Conservation (phyloP, 768 basidiomycete species). For the Podaxis mareebaensis region DNA sequence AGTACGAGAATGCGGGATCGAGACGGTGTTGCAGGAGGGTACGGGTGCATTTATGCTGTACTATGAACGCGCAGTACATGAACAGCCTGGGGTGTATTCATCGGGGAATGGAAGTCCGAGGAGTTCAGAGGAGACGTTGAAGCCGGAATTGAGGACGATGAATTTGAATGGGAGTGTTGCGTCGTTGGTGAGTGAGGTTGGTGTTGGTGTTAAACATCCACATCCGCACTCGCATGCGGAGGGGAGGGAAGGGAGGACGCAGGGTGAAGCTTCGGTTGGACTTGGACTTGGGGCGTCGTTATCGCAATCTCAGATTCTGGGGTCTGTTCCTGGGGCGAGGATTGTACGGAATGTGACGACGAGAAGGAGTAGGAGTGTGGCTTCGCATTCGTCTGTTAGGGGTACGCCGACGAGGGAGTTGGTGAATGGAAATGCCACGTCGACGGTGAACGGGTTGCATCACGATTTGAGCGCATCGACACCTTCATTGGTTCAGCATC, state of each 20-base stretch:
- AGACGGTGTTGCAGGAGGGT: conserved; percentile 72
- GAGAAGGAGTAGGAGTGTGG: conserved; percentile 39
- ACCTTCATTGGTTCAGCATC: not conserved
- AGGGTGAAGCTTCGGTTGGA: not conserved
- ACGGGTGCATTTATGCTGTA: conserved; percentile 89
- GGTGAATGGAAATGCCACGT: conserved; percentile 2
- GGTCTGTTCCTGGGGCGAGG: conserved; percentile 29
- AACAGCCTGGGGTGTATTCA: conserved; percentile 27
- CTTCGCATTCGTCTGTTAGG: not conserved
- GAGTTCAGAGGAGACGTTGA: conserved; percentile 68
- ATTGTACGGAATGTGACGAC: conserved; percentile 57
- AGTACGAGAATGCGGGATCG: conserved; percentile 74
- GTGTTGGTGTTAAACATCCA: conserved; percentile 34
- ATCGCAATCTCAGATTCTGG: conserved; percentile 10
- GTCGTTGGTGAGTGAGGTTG: conserved; percentile 47
- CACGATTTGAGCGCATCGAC: conserved; percentile 8
- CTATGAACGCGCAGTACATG: conserved; percentile 69
- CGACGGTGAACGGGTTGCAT: not conserved
- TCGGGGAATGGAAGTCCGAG: conserved; percentile 19
- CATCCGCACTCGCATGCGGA: conserved; percentile 2
- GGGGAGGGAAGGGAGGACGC: conserved; percentile 22
- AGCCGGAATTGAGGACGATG: conserved; percentile 47
- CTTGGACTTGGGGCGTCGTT: conserved; percentile 6
- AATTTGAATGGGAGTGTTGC: conserved; percentile 48
- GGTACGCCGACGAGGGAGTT: conserved; percentile 25